Percentiles rank a stretch among this genome's conserved stretches.
Evolutionary conservation across 352 stramenopile species (phyloP).

Genomic region (Pseudoperonospora humuli): DNA sequence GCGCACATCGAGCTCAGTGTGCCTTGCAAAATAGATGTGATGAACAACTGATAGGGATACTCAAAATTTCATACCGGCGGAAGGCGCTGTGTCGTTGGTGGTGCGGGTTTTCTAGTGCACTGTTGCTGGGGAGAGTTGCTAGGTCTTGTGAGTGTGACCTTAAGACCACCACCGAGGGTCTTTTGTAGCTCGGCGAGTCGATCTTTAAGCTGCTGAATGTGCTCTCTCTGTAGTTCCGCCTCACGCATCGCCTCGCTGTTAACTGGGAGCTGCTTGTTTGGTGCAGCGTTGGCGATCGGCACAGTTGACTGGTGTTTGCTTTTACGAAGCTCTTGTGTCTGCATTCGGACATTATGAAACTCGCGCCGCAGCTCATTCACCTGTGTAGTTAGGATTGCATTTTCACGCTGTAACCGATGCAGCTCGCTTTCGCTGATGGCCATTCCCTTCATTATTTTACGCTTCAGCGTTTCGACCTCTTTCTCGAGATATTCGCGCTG

Average conservation of each 20-base stretch:
- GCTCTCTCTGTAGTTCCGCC: conserved; percentile 56
- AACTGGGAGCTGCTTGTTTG: conserved; percentile 15
- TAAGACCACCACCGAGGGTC: conserved; percentile 42
- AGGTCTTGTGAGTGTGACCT: conserved; percentile 39
- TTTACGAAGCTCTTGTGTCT: conserved; percentile 52
- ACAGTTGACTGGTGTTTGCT: conserved; percentile 30
- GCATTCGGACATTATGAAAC: conserved; percentile 74
- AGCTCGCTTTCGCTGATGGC: conserved; percentile 76
- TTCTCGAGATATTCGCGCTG: conserved; percentile 90
- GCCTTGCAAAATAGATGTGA: conserved; percentile 1
- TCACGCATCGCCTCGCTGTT: conserved; percentile 30
- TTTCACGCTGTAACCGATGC: conserved; percentile 73
- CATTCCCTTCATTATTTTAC: conserved; percentile 86
- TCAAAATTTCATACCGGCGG: conserved; percentile 56
- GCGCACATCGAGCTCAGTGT: conserved; percentile 24
- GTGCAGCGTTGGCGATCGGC: conserved; percentile 14
- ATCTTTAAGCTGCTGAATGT: conserved; percentile 69
- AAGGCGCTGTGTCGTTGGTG: conserved; percentile 37
- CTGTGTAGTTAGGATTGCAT: conserved; percentile 70
- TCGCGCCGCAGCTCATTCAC: conserved; percentile 79
- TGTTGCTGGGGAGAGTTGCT: conserved; percentile 25
- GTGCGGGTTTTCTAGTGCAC: conserved; percentile 24
- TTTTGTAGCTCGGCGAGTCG: conserved; percentile 58
- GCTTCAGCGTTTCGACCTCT: conserved; percentile 85
- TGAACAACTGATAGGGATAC: not conserved